These are phyloP conservation scores for Apiospora rasikravindrae DNA, from an alignment of 2,329 filamentous ascomycete species.

Conservation along the genomic window DNA sequence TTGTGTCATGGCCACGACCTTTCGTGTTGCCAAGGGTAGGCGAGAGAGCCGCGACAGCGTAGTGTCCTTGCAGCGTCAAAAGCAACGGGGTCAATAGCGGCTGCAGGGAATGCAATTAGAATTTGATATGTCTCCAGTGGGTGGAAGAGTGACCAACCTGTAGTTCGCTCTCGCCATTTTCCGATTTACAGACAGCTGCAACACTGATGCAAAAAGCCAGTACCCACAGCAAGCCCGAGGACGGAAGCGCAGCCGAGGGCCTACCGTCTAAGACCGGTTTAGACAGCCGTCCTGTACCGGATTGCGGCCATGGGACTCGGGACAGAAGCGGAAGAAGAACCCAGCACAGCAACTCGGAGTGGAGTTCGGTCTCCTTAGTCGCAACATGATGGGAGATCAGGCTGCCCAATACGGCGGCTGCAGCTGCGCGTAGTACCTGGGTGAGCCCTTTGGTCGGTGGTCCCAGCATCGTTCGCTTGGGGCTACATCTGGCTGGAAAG, in stretches of 20 bases:
- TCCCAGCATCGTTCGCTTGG: constrained; percentile 5
- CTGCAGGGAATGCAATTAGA: constrained; percentile 25
- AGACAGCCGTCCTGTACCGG: background rate
- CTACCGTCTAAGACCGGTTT: background rate
- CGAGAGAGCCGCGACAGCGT: constrained; percentile 22
- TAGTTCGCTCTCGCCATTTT: constrained; percentile 2
- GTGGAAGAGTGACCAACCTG: background rate
- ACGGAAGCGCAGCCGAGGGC: background rate
- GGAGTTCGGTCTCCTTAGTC: constrained; percentile 1
- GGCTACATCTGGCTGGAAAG: background rate
- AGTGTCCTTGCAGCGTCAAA: constrained; percentile 31
- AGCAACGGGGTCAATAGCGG: constrained; percentile 41
- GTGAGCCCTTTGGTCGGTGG: background rate
- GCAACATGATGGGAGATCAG: constrained; percentile 4
- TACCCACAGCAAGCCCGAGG: constrained; percentile 14
- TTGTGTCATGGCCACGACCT: constrained; percentile 23
- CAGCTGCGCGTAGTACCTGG: background rate
- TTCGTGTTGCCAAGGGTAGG: constrained; percentile 7
- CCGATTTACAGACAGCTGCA: constrained; percentile 2
- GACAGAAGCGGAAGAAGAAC: background rate
- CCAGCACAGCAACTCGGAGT: constrained; percentile 17
- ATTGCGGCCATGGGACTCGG: background rate
- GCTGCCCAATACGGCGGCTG: background rate
- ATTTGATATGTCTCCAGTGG: background rate
- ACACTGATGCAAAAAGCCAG: constrained; percentile 4